Conservation (phyloP, 306 rosid species). For the Myrica gale region DNA sequence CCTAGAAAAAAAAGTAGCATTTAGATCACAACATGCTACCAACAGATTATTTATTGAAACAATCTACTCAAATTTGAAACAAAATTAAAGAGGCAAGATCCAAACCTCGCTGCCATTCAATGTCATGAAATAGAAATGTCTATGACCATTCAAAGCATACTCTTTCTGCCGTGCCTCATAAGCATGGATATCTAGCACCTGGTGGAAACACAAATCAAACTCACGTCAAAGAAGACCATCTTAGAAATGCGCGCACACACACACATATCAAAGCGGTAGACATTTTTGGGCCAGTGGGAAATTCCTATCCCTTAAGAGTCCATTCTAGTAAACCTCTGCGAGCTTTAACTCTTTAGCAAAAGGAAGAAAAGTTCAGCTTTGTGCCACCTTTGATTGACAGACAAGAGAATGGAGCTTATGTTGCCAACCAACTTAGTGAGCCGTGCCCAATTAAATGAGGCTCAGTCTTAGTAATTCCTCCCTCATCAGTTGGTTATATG, state of each 20-base stretch:
- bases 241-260: conserved; percentile 11
- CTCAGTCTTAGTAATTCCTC: not conserved
- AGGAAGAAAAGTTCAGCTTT: conserved; percentile 11
- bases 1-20: not conserved
- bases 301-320: not conserved
- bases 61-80: conserved; percentile 5
- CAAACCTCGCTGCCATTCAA: conserved; percentile 91
- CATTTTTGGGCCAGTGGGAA: conserved; percentile 15
- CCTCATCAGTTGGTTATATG: not conserved
- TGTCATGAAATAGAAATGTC: conserved; percentile 99
- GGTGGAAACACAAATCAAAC: conserved; percentile 32
- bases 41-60: not conserved
- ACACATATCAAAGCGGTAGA: conserved; percentile 21
- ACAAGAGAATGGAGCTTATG: not conserved
- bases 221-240: conserved; percentile 14
- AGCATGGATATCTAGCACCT: conserved; percentile 90
- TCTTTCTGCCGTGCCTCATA: conserved; percentile 91
- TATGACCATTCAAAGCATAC: conserved; percentile 88
- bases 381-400: not conserved
- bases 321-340: not conserved
- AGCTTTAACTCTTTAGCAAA: conserved; percentile 5
- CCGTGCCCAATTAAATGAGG: not conserved
- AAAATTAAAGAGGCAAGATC: conserved; percentile 12
- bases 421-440: conserved; percentile 5
- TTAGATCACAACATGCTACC: conserved; percentile 10